Conservation (phyloP, 805 yeast genomes). For the Grigorovia jiainica region DNA sequence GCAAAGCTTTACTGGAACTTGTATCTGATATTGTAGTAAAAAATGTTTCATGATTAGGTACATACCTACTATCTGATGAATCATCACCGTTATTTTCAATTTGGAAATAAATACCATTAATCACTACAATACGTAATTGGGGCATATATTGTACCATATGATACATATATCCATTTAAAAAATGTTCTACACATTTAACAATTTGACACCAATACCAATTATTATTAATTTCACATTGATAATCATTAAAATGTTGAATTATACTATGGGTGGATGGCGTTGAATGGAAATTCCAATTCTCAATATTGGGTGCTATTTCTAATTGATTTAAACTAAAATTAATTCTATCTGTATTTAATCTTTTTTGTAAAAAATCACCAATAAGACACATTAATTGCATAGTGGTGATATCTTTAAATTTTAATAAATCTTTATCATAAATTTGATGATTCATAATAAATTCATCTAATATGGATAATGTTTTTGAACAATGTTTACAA, state of each 20-base stretch:
- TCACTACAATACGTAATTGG: conserved; percentile 22
- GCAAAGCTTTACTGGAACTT: background rate
- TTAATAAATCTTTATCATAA: conserved; percentile 37
- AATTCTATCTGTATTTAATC: conserved; percentile 20
- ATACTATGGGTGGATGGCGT: conserved; percentile 33
- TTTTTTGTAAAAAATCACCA: conserved; percentile 34
- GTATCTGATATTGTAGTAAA: conserved; percentile 4
- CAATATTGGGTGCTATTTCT: conserved; percentile 26
- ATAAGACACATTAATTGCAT: conserved; percentile 47
- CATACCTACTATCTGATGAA: background rate
- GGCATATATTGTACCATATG: conserved; percentile 30
- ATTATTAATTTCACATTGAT: conserved; percentile 36
- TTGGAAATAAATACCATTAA: conserved; percentile 36
- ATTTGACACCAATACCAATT: conserved; percentile 33
- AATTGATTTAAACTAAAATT: conserved; percentile 28
- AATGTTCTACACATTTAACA: conserved; percentile 37
- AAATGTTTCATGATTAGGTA: conserved; percentile 1
- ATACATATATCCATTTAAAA: conserved; percentile 35
- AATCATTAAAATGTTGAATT: conserved; percentile 33
- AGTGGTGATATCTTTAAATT: conserved; percentile 52
- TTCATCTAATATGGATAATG: conserved; percentile 45
- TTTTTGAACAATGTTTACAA: conserved; percentile 46
- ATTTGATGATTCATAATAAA: conserved; percentile 57
- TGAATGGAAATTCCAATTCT: conserved; percentile 44
- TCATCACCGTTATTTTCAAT: too few relatives aligned